These are phyloP conservation scores for Bolboschoenus planiculmis DNA, from an alignment of 176 grass and related monocot genomes.

Conservation along the genomic window DNA sequence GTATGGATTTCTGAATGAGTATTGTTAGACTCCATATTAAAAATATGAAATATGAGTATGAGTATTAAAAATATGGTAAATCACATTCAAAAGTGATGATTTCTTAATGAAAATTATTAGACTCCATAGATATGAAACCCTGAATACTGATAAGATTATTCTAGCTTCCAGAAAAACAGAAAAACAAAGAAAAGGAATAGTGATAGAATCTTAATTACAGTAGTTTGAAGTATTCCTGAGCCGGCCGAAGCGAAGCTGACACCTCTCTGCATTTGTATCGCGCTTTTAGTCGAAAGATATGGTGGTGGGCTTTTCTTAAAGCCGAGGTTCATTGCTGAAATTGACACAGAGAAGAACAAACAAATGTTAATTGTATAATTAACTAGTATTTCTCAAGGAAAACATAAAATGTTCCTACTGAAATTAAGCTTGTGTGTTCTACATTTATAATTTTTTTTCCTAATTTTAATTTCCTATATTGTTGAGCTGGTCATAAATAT, in stretches of 20 bases:
- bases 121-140: background rate
- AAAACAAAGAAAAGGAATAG: background rate
- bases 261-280: constrained; percentile 5
- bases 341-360: background rate
- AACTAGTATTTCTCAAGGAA: background rate
- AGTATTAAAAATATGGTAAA: background rate
- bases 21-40: background rate
- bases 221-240: constrained; percentile 30
- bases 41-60: background rate
- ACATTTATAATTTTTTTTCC: background rate
- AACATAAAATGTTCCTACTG: background rate
- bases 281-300: constrained; percentile 18
- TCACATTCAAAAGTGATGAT: background rate
- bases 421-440: background rate
- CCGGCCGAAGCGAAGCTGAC: constrained; percentile 35
- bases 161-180: background rate
- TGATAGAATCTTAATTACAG: constrained; percentile 10
- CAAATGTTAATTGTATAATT: background rate
- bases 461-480: too few species aligned
- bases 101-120: background rate
- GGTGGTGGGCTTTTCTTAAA: constrained; percentile 30
- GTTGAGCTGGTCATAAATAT: too few species aligned
- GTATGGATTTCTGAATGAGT: background rate
- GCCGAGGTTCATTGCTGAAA: constrained; percentile 21
- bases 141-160: background rate